Percentiles rank a stretch among this genome's conserved stretches.
These are phyloP conservation scores for Apiospora hydei DNA, from an alignment of 2,329 filamentous ascomycete species.

Conservation along the genomic window DNA sequence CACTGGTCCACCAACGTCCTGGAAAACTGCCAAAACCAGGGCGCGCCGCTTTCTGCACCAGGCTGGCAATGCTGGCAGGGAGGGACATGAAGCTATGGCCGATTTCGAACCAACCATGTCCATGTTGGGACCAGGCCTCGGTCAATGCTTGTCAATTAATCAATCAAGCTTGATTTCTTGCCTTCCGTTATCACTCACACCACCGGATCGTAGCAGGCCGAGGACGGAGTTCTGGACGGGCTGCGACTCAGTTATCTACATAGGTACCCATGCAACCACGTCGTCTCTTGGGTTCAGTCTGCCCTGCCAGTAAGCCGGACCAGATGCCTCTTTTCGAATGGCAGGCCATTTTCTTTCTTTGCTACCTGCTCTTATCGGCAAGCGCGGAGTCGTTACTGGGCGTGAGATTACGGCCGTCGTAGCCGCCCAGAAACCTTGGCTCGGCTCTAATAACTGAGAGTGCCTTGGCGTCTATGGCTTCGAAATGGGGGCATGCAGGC, in stretches of 20 bases:
- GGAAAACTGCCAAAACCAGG: conserved; percentile 13
- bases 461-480: not conserved
- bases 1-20: conserved; percentile 12
- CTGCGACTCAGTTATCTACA: not conserved
- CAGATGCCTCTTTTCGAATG: conserved; percentile 1
- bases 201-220: not conserved
- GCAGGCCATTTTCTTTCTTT: not conserved
- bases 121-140: not conserved
- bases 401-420: not conserved
- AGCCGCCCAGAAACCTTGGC: conserved; percentile 14
- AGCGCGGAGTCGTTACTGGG: not conserved
- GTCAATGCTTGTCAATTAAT: not conserved
- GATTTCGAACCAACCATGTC: not conserved
- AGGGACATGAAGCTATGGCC: not conserved
- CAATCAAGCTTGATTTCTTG: not conserved
- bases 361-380: conserved; percentile 18
- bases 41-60: not conserved
- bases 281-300: not conserved
- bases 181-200: not conserved
- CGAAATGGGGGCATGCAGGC: not conserved
- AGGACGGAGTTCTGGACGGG: not conserved
- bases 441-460: not conserved
- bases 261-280: not conserved
- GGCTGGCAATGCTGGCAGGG: not conserved
- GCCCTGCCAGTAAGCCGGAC: not conserved